These are phyloP conservation scores for Austroboletus novae-zelandiae DNA, from an alignment of 1,284 basidiomycete genomes.

Conservation along the genomic window DNA sequence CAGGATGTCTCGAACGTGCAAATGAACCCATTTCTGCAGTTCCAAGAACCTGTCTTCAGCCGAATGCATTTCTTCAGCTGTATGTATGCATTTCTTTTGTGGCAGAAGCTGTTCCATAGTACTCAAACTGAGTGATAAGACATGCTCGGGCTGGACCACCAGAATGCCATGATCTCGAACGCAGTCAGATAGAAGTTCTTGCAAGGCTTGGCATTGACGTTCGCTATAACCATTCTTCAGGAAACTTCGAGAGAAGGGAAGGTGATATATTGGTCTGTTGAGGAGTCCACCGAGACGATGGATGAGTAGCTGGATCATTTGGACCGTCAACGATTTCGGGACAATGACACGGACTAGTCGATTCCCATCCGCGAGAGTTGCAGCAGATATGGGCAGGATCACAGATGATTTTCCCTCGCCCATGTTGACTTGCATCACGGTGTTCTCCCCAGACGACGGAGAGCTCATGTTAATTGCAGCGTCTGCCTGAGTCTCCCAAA, in stretches of 20 bases:
- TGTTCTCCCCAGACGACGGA: slow-evolving; percentile 35
- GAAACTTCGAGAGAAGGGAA: slow-evolving; percentile 44
- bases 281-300: slow-evolving; percentile 42
- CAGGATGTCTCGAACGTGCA: slow-evolving; percentile 33
- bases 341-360: slow-evolving; percentile 46
- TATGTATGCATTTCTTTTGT: neutral
- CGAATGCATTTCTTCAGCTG: neutral
- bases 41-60: neutral
- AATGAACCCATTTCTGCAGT: slow-evolving; percentile 29
- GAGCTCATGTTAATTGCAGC: slow-evolving; percentile 48
- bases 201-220: neutral
- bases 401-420: slow-evolving; percentile 58
- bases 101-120: slow-evolving; percentile 20
- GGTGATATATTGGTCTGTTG: slow-evolving; percentile 44
- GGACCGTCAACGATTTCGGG: slow-evolving; percentile 40
- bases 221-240: slow-evolving; percentile 9
- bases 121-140: slow-evolving; percentile 39
- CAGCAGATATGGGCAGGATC: slow-evolving; percentile 45
- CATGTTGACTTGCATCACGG: slow-evolving; percentile 53
- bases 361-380: slow-evolving; percentile 40
- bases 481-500: slow-evolving; percentile 39
- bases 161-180: slow-evolving; percentile 39
- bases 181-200: slow-evolving; percentile 37
- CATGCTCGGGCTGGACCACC: slow-evolving; percentile 50
- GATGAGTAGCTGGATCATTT: slow-evolving; percentile 50